Percentiles rank a stretch among this genome's conserved stretches.
Evolutionary conservation across 176 grass and related monocot genomes (phyloP).

Genomic region (Thinopyrum elongatum): DNA sequence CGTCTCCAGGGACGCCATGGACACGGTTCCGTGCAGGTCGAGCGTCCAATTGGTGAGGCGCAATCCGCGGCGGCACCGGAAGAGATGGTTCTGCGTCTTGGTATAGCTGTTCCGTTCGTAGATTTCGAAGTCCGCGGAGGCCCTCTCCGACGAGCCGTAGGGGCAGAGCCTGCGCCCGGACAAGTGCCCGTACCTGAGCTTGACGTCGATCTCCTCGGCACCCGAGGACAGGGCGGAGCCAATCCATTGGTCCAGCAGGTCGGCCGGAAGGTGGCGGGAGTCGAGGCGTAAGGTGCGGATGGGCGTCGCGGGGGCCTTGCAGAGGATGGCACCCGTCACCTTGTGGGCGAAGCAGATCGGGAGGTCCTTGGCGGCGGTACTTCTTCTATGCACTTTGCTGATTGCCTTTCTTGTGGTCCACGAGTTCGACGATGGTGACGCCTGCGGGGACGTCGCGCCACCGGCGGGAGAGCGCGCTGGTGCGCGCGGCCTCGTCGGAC

Average conservation of each 20-base stretch:
- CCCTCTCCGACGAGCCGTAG: not conserved
- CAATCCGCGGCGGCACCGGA: not conserved
- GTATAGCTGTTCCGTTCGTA: not conserved
- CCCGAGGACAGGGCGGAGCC: not conserved
- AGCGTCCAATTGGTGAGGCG: not conserved
- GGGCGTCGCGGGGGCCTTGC: not conserved
- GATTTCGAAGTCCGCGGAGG: not conserved
- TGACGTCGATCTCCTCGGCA: not conserved
- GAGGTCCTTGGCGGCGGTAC: not conserved
- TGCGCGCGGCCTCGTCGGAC: not conserved
- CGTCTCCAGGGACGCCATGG: not conserved
- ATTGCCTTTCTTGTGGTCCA: not conserved
- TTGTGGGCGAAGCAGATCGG: conserved; percentile 16
- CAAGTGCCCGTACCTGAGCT: not conserved
- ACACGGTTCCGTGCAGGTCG: not conserved
- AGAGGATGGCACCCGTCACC: not conserved
- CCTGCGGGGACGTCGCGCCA: not conserved
- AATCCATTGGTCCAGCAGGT: not conserved
- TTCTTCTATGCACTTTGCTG: too few relatives aligned
- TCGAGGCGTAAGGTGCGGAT: not conserved
- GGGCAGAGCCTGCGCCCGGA: not conserved
- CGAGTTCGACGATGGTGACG: conserved; percentile 9
- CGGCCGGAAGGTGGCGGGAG: not conserved
- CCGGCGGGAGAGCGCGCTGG: not conserved
- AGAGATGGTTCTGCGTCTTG: not conserved